A percentile compares a stretch with the other conserved stretches of the same genome.
Evolutionary conservation across 345 rosid species (phyloP).

Genomic region (Acer yangbiense): DNA sequence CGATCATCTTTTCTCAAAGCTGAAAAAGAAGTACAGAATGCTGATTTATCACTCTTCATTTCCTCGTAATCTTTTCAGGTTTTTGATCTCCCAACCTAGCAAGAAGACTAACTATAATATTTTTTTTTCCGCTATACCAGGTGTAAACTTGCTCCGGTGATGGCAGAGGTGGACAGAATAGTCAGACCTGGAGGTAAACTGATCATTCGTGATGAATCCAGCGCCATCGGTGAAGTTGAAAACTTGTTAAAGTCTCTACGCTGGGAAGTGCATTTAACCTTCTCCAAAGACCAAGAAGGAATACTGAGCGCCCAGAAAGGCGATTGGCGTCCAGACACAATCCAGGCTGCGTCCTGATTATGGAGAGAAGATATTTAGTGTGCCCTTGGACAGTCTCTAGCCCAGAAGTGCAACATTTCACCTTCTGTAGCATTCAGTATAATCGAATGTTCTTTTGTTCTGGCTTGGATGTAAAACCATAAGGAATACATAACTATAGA

Average conservation of each 20-base stretch:
- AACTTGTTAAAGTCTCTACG: constrained; percentile 72
- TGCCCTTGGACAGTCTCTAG: neutral
- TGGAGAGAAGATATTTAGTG: neutral
- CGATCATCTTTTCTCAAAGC: constrained; percentile 89
- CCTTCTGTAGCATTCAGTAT: constrained; percentile 7
- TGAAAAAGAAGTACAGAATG: constrained; percentile 53
- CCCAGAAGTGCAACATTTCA: neutral
- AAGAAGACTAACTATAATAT: neutral
- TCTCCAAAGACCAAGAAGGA: constrained; percentile 79
- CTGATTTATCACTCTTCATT: neutral
- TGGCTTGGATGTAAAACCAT: constrained; percentile 1
- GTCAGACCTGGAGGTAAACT: constrained; percentile 92
- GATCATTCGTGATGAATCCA: constrained; percentile 69
- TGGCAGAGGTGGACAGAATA: constrained; percentile 91
- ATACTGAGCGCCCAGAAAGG: constrained; percentile 91
- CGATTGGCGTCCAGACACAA: constrained; percentile 71
- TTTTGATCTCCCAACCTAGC: neutral
- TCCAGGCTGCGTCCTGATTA: constrained; percentile 40
- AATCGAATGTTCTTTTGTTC: neutral
- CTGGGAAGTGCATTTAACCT: constrained; percentile 80
- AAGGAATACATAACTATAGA: neutral
- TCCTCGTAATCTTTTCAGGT: neutral
- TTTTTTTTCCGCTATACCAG: constrained; percentile 32
- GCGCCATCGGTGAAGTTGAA: constrained; percentile 67
- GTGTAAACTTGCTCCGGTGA: constrained; percentile 77